Base-by-base conservation (phyloP, 345 rosid genomes). In the Eucalyptus regnans region DNA sequence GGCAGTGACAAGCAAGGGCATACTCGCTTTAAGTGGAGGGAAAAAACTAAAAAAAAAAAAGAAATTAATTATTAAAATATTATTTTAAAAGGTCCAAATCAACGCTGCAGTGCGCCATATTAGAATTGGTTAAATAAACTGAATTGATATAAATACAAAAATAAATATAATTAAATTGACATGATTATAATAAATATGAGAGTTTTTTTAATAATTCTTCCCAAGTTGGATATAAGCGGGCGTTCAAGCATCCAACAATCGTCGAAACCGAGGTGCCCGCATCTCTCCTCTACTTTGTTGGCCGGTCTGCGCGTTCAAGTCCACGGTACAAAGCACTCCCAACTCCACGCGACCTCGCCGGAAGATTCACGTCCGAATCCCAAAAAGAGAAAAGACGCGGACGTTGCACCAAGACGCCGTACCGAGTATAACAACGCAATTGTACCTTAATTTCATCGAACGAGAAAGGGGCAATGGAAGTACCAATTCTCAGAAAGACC, bases 61-160 rank as follows among this genome's bases (percentile, higher is more conserved):
- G n/a, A n/a, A n/a, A n/a, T n/a, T n/a, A n/a, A n/a, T 18, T 3
- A 54, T 52, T 18, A 52, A 18, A 52, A 52, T 18, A 54, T 20
- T 54, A 54, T 54, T 7, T 54, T 20, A 8, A 22, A 56, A 20
- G 22, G 7, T 9, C 0, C 56, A 22, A 56, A 5, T 56, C 60
- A 56, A 56, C 3, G 22, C 0, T 52, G 2, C 17, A 17, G 56
- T 17, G 41, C 41, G 0, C 0, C 56, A 17, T 52, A 20, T 56
- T 8, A 56, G 5, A 12, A 22, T 23, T 23, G 60, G 5, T 20
- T 20, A 22, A 0, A 20, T 56, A 1, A 56, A 8, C 0, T 56
- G 1, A 56, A 56, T 22, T 56, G 9, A 56, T 0, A 56, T 1
- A 56, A 56, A 56, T 56, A 56, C 0, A 54, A 54, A 54, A 20